Evolutionary conservation across 768 basidiomycete species (phyloP), one percentile per base, ranked within the genome.

Genomic region (Ephemerocybe angulata): DNA sequence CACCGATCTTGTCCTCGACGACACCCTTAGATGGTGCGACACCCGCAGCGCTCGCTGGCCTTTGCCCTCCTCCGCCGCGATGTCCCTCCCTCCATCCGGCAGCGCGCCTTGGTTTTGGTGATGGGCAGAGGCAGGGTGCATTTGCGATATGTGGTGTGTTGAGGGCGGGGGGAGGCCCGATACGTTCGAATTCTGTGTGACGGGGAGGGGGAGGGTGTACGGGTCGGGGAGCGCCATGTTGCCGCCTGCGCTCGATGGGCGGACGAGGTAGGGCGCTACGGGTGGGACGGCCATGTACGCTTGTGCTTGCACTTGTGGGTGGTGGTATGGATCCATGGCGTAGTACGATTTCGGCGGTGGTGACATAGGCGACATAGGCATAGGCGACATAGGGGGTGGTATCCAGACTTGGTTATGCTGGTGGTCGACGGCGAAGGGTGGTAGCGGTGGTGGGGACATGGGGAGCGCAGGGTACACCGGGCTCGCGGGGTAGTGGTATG

Each of bases 21-120:
- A 76, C 40, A 76, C 65, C 47, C 79, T 79, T 10, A 88, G 69
- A 58, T 87, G 85, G 43, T 79, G 79, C 24, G 86, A 69, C 40
- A 85, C 76, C 12, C 84, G 77, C 3, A 79, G 76, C 19, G 85
- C 80, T 17, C 78, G 78, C 54, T 80, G 77, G 37, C 85, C 87
- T 62, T 84, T 84, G 31, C 83, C 82, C 60, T 81, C 81, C 67
- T 83, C 76, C 3, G 75, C 70, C 44, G 77, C 79, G 8, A 47
- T 48, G 29, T 54, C 52, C 43, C 29, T 19, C 54, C 48, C 37
- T 22, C 54, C 42, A 46, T 60, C 57, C 10, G 29, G 52, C 28
- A 48, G 10, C 12, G 15, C 47, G 29, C n/a, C 29, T n/a, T 2
- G 1, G n/a, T 50, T 37, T n/a, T 21, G 19, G 7, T 17, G 12